These are phyloP conservation scores for Erodium trifolium DNA, from an alignment of 441 rosid species.

Conservation along the genomic window DNA sequence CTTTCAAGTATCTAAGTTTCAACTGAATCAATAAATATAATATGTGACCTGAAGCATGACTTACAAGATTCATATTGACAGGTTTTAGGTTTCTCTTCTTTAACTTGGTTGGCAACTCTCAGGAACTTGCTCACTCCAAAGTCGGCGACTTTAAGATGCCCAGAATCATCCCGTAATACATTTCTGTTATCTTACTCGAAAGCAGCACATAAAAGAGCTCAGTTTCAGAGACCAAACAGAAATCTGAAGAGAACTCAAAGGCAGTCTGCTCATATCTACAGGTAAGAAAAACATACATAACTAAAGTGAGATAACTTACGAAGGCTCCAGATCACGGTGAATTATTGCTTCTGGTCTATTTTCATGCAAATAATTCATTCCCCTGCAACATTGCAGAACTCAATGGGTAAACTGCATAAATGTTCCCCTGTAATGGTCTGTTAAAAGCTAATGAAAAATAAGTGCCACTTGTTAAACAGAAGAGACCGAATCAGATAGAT, in stretches of 20 bases:
- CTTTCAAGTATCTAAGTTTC: neutral
- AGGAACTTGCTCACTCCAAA: constrained; percentile 91
- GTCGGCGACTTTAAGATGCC: constrained; percentile 94
- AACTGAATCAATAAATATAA: neutral
- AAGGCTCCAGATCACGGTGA: constrained; percentile 97
- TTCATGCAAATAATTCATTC: constrained; percentile 88
- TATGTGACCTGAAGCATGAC: constrained; percentile 24
- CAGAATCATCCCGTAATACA: constrained; percentile 85
- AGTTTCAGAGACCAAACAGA: constrained; percentile 20
- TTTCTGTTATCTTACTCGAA: constrained; percentile 46
- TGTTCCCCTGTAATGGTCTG: neutral
- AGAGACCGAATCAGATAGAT: neutral
- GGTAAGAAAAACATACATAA: neutral
- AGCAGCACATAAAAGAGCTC: constrained; percentile 26
- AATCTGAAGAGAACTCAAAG: constrained; percentile 12
- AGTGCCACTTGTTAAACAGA: neutral
- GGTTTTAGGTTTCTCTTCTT: constrained; percentile 66
- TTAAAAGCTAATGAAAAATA: neutral
- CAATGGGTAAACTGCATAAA: neutral
- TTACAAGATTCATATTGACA: constrained; percentile 63
- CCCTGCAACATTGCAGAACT: constrained; percentile 38
- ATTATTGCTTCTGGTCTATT: constrained; percentile 72
- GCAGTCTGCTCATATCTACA: neutral
- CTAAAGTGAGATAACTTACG: constrained; percentile 53
- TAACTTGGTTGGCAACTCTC: constrained; percentile 33